Evolutionary conservation across 2,329 filamentous ascomycete species (phyloP).

Genomic region (Cucurbitaria berberidis): DNA sequence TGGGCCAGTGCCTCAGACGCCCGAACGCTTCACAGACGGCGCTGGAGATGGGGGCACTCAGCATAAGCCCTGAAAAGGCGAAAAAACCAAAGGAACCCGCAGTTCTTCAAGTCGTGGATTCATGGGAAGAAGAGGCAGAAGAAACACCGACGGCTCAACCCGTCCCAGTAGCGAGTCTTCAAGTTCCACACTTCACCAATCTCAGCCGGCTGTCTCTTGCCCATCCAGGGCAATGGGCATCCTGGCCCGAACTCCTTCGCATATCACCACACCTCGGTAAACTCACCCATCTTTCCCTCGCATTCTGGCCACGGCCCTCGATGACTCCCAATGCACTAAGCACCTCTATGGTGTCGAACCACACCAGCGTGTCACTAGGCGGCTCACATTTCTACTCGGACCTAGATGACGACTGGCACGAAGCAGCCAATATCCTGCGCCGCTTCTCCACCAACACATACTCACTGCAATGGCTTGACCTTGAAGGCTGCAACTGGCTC

Average conservation of each 20-base stretch:
- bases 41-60: constrained; percentile 21
- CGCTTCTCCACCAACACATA: constrained; percentile 63
- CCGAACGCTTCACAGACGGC: constrained; percentile 5
- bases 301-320: constrained; percentile 66
- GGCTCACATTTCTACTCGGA: constrained; percentile 61
- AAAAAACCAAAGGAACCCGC: constrained; percentile 20
- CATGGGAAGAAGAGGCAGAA: constrained; percentile 54
- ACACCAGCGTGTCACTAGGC: constrained; percentile 55
- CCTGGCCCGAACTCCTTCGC: constrained; percentile 62
- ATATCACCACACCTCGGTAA: constrained; percentile 61
- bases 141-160: constrained; percentile 1
- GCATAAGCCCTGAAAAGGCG: constrained; percentile 8
- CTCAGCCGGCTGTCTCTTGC: constrained; percentile 66
- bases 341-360: constrained; percentile 51
- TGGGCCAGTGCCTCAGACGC: constrained; percentile 53
- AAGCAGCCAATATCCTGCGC: constrained; percentile 62
- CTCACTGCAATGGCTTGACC: constrained; percentile 66
- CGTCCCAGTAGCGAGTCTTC: constrained; percentile 24
- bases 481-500: constrained; percentile 67
- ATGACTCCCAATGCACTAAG: constrained; percentile 61
- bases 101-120: constrained; percentile 46
- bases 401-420: constrained; percentile 61
- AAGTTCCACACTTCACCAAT: constrained; percentile 53
- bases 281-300: constrained; percentile 67
- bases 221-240: constrained; percentile 55